phyloP scores from a whole-genome alignment of 179 eudicot species.

The Vitellaria paradoxa region DNA sequence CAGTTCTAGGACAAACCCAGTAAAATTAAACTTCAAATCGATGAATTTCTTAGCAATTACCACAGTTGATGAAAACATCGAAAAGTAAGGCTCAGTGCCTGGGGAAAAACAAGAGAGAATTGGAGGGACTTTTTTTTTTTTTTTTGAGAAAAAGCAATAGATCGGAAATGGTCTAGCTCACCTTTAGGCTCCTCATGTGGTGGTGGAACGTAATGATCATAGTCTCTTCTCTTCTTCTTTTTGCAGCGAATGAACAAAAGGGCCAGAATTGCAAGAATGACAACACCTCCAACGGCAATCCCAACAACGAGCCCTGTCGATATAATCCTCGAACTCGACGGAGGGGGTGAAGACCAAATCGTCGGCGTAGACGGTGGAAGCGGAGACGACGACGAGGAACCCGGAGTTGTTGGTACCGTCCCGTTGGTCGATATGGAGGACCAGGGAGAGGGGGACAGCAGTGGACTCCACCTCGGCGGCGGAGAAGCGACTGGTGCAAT shows the following conservation, averaged over 20 bases:
- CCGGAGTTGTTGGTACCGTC: background rate
- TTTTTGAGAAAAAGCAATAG: background rate
- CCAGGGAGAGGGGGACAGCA: too few species aligned
- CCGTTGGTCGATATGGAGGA: too few species aligned
- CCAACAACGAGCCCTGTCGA: constrained; percentile 59
- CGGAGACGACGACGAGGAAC: constrained; percentile 27
- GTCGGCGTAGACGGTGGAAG: constrained; percentile 25
- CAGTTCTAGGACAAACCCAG: too few species aligned
- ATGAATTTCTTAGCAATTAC: too few species aligned
- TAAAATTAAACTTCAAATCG: too few species aligned
- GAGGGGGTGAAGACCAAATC: constrained; percentile 17
- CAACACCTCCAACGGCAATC: constrained; percentile 71
- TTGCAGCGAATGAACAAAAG: constrained; percentile 59
- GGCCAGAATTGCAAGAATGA: constrained; percentile 44
- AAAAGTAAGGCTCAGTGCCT: too few species aligned
- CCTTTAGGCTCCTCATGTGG: constrained; percentile 65
- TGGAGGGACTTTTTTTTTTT: too few species aligned
- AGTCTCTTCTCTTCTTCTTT: constrained; percentile 64
- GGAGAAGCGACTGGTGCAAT: constrained; percentile 20
- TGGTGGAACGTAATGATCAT: constrained; percentile 54
- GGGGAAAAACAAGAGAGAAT: too few species aligned
- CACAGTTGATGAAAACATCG: too few species aligned
- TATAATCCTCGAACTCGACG: constrained; percentile 18
- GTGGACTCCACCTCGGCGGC: too few species aligned
- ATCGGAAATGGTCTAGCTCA: constrained; percentile 15